Conservation (phyloP, 345 rosid species). For the Passiflora organensis region DNA sequence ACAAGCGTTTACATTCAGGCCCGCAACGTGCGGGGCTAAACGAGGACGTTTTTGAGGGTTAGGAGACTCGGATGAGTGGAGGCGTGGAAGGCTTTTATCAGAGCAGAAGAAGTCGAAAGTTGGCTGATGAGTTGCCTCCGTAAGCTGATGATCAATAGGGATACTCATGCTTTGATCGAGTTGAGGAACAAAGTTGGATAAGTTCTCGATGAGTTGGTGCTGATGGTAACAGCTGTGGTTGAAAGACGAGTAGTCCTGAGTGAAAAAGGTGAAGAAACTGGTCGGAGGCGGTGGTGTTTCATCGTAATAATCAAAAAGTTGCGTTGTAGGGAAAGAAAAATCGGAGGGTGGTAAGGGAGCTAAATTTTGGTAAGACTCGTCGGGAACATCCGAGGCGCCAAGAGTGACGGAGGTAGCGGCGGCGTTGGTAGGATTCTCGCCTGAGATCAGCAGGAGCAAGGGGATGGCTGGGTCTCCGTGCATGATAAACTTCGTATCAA, state of each 20-base stretch:
- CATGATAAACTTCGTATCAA: neutral
- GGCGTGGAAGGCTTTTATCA: neutral
- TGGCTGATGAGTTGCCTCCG: neutral
- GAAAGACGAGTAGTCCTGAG: too few relatives aligned
- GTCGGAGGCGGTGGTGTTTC: too few relatives aligned
- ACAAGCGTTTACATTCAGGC: neutral
- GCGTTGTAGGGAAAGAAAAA: neutral
- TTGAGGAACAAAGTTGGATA: neutral
- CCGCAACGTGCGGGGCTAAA: slow-evolving; percentile 2
- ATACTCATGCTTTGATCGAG: neutral
- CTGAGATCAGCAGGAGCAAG: neutral
- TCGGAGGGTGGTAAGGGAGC: neutral
- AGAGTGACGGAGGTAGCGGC: neutral
- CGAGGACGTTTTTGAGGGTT: slow-evolving; percentile 1
- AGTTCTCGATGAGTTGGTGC: neutral
- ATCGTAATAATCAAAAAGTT: neutral
- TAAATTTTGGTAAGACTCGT: slow-evolving; percentile 17
- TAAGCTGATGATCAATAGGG: neutral
- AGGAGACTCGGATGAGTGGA: neutral
- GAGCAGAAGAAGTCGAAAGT: slow-evolving; percentile 5
- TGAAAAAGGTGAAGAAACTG: too few relatives aligned
- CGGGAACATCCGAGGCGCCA: slow-evolving; percentile 6
- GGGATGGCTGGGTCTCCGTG: neutral
- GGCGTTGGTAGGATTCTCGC: neutral
- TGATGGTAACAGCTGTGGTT: too few relatives aligned